phyloP scores from a whole-genome alignment of 2,329 filamentous ascomycete genomes.

The Ascochyta pisi region DNA sequence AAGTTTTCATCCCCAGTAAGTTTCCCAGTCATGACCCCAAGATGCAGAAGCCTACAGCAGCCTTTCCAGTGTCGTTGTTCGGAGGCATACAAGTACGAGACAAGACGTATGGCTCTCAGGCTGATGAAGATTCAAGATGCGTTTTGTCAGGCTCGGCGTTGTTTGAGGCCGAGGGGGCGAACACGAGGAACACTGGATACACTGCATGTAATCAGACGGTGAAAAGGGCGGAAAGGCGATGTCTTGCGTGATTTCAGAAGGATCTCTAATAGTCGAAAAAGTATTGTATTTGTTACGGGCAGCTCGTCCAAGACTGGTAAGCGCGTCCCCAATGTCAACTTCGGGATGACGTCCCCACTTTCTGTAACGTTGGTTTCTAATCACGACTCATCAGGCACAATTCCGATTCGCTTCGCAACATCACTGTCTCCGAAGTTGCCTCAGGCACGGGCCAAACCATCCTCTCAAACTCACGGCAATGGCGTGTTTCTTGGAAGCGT shows the following conservation, averaged over 20 bases:
- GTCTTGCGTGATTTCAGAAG: background rate
- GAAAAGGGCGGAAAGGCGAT: background rate
- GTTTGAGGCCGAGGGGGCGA: slow-evolving; percentile 2
- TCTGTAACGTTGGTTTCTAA: background rate
- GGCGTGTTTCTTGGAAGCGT: background rate
- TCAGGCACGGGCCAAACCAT: no score
- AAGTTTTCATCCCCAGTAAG: no score
- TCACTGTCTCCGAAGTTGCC: background rate
- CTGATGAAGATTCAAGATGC: background rate
- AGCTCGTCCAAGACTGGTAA: slow-evolving; percentile 1
- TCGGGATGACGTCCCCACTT: slow-evolving; percentile 5
- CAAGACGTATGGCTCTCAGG: background rate
- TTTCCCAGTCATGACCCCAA: no score
- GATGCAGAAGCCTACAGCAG: no score
- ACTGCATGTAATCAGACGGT: background rate
- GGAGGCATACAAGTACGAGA: background rate
- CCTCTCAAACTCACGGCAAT: background rate
- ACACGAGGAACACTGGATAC: background rate
- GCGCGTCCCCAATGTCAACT: background rate
- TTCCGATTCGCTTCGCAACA: background rate
- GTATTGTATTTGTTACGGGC: background rate
- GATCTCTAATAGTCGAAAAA: background rate
- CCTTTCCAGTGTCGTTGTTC: background rate
- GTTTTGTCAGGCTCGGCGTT: slow-evolving; percentile 12
- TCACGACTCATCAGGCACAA: background rate